Percentiles rank a stretch among this genome's conserved stretches.
Evolutionary conservation across 306 rosid species (phyloP).

Genomic region (Pyrus pyrifolia): DNA sequence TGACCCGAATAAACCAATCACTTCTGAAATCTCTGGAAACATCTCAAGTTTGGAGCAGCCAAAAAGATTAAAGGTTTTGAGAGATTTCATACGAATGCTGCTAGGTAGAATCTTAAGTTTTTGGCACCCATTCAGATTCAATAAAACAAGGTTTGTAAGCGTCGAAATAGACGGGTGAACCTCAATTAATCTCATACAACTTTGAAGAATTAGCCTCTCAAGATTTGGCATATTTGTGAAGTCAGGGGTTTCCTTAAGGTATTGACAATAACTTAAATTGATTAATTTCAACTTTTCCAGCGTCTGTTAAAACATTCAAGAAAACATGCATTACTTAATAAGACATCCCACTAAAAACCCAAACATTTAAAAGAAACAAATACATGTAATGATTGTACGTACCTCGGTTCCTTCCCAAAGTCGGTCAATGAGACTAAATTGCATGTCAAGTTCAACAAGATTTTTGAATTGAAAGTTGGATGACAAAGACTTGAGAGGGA

Average conservation of each 20-base stretch:
- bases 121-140: fast-evolving
- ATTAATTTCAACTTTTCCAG: not conserved
- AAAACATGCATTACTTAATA: not conserved
- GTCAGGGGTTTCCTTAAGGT: slow-evolving; percentile 6
- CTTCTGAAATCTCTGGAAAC: no score
- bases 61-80: no score
- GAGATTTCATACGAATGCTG: no score
- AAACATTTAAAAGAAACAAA: no score
- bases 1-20: no score
- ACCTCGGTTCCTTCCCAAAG: not conserved
- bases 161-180: slow-evolving; percentile 1
- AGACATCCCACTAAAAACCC: not conserved
- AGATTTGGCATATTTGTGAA: slow-evolving; percentile 6
- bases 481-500: not conserved
- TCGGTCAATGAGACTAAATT: not conserved
- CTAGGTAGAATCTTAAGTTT: no score
- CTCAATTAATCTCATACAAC: not conserved
- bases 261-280: not conserved
- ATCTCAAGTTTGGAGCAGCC: no score
- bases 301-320: not conserved
- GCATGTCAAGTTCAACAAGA: slow-evolving; percentile 20
- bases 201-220: not conserved
- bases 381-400: no score
- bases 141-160: not conserved
- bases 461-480: not conserved